A percentile compares a stretch with the other conserved stretches of the same genome.
These are phyloP conservation scores for Peltaster fructicola DNA, from an alignment of 2,329 filamentous ascomycete species.

Conservation along the genomic window DNA sequence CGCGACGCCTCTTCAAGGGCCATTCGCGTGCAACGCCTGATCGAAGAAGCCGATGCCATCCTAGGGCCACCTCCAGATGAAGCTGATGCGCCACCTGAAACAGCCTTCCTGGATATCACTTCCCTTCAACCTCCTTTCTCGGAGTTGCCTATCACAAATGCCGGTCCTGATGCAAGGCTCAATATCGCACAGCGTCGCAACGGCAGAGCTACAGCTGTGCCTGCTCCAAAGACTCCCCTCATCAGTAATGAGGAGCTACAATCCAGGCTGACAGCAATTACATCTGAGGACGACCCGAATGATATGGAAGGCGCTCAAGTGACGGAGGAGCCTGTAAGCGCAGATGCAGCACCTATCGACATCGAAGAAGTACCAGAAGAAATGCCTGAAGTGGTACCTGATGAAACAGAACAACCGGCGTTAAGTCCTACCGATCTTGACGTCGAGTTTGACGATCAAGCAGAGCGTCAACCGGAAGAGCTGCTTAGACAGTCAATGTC, in stretches of 20 bases:
- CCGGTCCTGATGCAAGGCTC: constrained; percentile 18
- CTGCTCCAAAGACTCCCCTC: constrained; percentile 12
- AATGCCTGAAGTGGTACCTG: too few relatives aligned
- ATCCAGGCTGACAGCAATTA: too few relatives aligned
- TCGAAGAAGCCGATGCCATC: constrained; percentile 25
- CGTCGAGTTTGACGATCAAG: too few relatives aligned
- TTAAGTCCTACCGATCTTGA: too few relatives aligned
- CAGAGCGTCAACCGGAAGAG: too few relatives aligned
- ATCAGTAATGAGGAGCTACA: constrained; percentile 2
- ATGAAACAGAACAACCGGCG: too few relatives aligned
- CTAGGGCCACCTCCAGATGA: constrained; percentile 1
- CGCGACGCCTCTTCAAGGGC: constrained; percentile 29
- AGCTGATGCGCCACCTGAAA: background rate
- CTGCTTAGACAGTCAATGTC: too few relatives aligned
- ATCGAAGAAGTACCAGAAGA: too few relatives aligned
- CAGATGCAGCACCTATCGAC: background rate
- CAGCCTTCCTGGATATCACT: background rate
- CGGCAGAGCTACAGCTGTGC: constrained; percentile 11
- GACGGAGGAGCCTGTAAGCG: background rate
- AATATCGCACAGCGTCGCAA: constrained; percentile 16
- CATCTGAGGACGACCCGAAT: too few relatives aligned
- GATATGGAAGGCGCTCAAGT: too few relatives aligned
- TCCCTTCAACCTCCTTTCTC: background rate
- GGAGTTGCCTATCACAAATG: constrained; percentile 18
- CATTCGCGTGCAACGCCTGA: constrained; percentile 27